phyloP scores from a whole-genome alignment of 1,284 basidiomycete species.

The Leccinum pachyderme region DNA sequence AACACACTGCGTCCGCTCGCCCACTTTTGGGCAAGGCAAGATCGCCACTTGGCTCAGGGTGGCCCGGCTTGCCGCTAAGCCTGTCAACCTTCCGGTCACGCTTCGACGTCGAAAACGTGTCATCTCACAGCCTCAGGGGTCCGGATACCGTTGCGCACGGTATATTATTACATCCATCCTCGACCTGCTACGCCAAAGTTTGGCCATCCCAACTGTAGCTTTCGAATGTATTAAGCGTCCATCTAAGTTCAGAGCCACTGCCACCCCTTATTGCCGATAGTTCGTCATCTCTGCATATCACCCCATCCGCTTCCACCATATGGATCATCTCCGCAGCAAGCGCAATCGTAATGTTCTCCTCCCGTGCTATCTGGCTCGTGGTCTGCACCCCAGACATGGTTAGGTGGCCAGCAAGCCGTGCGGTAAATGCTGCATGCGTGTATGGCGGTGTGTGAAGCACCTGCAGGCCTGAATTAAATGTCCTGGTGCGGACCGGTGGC shows the following conservation, averaged over 20 bases:
- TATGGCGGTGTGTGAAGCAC: constrained; percentile 86
- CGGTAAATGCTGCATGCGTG: constrained; percentile 61
- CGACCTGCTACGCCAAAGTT: constrained; percentile 1
- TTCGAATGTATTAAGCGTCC: constrained; percentile 58
- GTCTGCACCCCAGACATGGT: constrained; percentile 48
- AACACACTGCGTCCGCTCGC: background rate
- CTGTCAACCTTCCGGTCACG: constrained; percentile 7
- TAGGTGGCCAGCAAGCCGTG: constrained; percentile 58
- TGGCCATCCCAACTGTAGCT: constrained; percentile 71
- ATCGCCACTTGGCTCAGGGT: constrained; percentile 30
- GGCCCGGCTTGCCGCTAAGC: background rate
- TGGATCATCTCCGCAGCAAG: constrained; percentile 74
- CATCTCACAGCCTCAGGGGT: constrained; percentile 17
- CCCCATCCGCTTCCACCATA: constrained; percentile 63
- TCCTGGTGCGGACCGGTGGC: constrained; percentile 68
- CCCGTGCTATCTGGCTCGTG: constrained; percentile 62
- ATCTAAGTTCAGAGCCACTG: constrained; percentile 32
- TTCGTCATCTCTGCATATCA: constrained; percentile 74
- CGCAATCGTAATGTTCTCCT: constrained; percentile 69
- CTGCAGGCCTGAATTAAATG: constrained; percentile 68
- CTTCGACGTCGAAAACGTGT: constrained; percentile 33
- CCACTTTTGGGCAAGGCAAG: constrained; percentile 12
- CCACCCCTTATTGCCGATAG: constrained; percentile 40
- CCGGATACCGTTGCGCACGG: constrained; percentile 10
- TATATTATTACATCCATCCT: constrained; percentile 8